phyloP scores from a whole-genome alignment of 2,329 filamentous ascomycete genomes.

The Diaporthe capsici region DNA sequence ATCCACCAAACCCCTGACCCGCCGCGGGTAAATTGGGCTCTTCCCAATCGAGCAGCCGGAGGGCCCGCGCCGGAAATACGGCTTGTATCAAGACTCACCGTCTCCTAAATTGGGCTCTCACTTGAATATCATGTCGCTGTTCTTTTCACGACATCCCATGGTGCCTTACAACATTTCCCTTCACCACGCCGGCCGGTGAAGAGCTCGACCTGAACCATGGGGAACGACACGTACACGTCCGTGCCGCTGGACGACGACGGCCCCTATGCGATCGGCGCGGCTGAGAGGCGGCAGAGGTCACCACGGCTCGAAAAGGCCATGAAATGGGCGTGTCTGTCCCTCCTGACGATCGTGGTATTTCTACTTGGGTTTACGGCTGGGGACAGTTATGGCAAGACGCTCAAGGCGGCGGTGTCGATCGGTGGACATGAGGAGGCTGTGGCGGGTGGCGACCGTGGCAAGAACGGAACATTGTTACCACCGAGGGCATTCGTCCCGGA shows the following conservation, averaged over 20 bases:
- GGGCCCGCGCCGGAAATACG: conserved; percentile 24
- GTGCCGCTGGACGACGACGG: conserved; percentile 21
- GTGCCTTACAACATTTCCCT: not conserved
- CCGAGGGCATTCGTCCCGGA: conserved; percentile 36
- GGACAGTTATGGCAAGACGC: conserved; percentile 23
- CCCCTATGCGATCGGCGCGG: conserved; percentile 21
- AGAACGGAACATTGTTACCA: conserved; percentile 2
- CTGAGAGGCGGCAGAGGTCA: not conserved
- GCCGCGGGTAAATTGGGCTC: conserved; percentile 22
- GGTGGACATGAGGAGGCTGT: not conserved
- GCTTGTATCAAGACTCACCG: conserved; percentile 12
- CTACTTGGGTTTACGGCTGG: conserved; percentile 35
- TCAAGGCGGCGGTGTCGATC: not conserved
- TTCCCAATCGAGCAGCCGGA: conserved; percentile 25
- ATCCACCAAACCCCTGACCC: conserved; percentile 29
- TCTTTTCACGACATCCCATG: not conserved
- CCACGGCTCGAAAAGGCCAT: conserved; percentile 22
- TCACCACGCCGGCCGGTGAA: not conserved
- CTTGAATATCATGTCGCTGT: not conserved
- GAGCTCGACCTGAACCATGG: conserved; percentile 11
- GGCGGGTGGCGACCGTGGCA: not conserved
- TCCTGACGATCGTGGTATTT: conserved; percentile 16
- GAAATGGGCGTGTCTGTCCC: not conserved
- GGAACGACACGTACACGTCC: conserved; percentile 27
- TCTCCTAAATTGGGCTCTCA: not conserved